Evolutionary conservation across 371 early-diverging fungal genomes (phyloP).

Genomic region (Parasitella parasitica): DNA sequence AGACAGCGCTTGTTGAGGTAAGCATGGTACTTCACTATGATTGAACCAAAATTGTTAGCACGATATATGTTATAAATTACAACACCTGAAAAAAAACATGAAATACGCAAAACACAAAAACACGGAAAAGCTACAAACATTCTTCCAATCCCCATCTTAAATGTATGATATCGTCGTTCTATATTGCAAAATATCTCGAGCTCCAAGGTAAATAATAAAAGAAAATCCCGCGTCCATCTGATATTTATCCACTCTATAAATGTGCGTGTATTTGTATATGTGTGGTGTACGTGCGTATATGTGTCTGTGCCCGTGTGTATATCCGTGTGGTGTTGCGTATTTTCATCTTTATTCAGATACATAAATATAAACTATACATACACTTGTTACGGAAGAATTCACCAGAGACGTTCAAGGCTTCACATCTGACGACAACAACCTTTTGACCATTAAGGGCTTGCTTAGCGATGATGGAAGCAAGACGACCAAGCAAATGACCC

Average conservation of each 20-base stretch:
- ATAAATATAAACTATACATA: conserved; percentile 45
- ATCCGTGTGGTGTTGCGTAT: not conserved
- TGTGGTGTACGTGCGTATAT: not conserved
- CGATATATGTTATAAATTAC: not conserved
- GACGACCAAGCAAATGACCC: conserved; percentile 99
- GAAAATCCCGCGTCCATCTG: not conserved
- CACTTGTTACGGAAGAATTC: conserved; percentile 99
- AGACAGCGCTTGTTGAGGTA: conserved; percentile 99
- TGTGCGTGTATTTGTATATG: not conserved
- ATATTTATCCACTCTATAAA: no score
- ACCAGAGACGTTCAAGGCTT: conserved; percentile 97
- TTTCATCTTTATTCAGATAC: not conserved
- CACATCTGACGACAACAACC: conserved; percentile 97
- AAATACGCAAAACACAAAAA: not conserved
- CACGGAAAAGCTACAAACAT: no score
- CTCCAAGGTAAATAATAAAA: not conserved
- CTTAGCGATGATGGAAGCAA: conserved; percentile 99
- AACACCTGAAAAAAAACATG: not conserved
- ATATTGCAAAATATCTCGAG: not conserved
- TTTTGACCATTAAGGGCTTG: conserved; percentile 97
- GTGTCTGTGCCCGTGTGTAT: not conserved
- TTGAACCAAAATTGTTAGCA: not conserved
- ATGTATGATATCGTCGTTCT: not conserved
- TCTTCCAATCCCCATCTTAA: no score
- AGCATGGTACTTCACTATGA: conserved; percentile 90